These are phyloP conservation scores for Petrea volubilis DNA, from an alignment of 257 asterid genomes.

Conservation along the genomic window DNA sequence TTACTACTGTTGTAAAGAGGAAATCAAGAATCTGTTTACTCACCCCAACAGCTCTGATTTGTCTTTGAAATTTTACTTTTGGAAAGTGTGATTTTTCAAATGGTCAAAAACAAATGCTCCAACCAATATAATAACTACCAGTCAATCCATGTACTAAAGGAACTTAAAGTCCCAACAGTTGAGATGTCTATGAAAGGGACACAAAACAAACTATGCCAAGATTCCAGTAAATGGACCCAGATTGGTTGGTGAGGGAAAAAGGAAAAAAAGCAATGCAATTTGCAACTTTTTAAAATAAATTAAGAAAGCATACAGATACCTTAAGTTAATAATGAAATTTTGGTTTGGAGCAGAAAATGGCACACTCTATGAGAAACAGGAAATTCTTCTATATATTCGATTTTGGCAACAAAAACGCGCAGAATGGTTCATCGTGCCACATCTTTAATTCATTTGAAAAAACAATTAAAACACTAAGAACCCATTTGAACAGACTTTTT, in stretches of 20 bases:
- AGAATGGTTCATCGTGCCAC: no score
- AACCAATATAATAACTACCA: constrained; percentile 8
- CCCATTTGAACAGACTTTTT: no score
- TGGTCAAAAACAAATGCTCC: constrained; percentile 25
- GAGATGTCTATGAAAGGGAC: background rate
- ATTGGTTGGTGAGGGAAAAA: background rate
- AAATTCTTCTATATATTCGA: no score
- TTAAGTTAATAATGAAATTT: no score
- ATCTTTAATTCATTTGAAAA: no score
- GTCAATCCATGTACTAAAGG: constrained; percentile 15
- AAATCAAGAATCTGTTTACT: constrained; percentile 19
- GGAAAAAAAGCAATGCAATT: no score
- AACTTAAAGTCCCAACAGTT: constrained; percentile 4
- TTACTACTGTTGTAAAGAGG: background rate
- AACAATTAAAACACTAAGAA: no score
- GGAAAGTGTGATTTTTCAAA: constrained; percentile 21
- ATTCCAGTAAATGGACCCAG: constrained; percentile 4
- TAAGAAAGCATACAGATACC: no score
- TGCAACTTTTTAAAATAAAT: no score
- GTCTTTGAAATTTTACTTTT: background rate
- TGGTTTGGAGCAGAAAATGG: no score
- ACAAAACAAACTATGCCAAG: background rate
- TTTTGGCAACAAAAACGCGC: no score
- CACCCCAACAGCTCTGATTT: background rate
- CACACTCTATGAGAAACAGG: no score